Evolutionary conservation across 192 early-diverging fungal species (phyloP).

Genomic region (Oehlia diaphana): DNA sequence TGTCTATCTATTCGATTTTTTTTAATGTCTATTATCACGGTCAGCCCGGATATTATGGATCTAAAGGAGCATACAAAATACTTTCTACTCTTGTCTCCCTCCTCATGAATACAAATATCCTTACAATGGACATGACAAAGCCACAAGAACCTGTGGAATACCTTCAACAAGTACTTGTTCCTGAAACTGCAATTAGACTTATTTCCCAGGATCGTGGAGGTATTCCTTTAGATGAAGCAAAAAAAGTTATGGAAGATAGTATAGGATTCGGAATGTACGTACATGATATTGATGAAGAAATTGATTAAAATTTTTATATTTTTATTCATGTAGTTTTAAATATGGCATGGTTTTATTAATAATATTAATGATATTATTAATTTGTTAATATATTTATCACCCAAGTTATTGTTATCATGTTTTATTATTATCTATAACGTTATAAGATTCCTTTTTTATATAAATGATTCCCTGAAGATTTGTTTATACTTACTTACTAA

Average conservation of each 20-base stretch:
- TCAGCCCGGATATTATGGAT: slow-evolving; percentile 59
- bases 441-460: too few relatives aligned
- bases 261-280: slow-evolving; percentile 45
- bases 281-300: slow-evolving; percentile 26
- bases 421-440: too few relatives aligned
- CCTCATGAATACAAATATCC: slow-evolving; percentile 37
- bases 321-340: too few relatives aligned
- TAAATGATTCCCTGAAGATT: too few relatives aligned
- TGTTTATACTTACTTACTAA: too few relatives aligned
- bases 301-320: not conserved
- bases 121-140: slow-evolving; percentile 33
- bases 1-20: not conserved
- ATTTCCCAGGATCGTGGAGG: slow-evolving; percentile 44
- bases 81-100: slow-evolving; percentile 34
- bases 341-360: too few relatives aligned
- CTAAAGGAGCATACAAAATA: slow-evolving; percentile 44
- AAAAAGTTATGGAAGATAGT: slow-evolving; percentile 42
- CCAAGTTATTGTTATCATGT: too few relatives aligned
- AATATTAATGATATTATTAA: too few relatives aligned
- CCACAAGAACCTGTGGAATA: slow-evolving; percentile 54
- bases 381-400: too few relatives aligned
- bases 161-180: slow-evolving; percentile 54
- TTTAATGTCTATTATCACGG: not conserved
- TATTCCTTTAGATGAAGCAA: slow-evolving; percentile 36
- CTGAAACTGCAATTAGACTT: slow-evolving; percentile 47